Evolutionary conservation across 2,329 filamentous ascomycete species (phyloP).

Genomic region (Apiospora hydei): DNA sequence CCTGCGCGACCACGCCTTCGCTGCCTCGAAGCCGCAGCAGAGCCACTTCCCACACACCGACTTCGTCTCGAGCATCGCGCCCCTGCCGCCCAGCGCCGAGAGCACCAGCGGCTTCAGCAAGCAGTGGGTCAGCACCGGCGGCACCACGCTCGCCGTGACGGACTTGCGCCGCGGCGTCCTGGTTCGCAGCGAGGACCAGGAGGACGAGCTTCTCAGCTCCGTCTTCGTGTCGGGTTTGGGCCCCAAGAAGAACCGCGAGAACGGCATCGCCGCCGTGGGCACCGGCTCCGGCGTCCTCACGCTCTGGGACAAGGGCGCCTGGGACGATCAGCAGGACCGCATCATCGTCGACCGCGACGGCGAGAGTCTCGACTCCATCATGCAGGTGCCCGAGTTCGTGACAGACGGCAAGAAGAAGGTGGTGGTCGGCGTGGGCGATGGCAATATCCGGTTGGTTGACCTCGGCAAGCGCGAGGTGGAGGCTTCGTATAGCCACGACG

Average conservation of each 20-base stretch:
- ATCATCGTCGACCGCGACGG: constrained; percentile 78
- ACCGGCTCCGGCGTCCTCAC: constrained; percentile 82
- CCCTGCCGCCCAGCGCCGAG: constrained; percentile 78
- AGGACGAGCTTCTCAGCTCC: constrained; percentile 88
- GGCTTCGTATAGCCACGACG: constrained; percentile 73
- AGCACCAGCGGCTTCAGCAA: constrained; percentile 91
- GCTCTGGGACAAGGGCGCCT: constrained; percentile 91
- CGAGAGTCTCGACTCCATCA: constrained; percentile 83
- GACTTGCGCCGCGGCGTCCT: constrained; percentile 88
- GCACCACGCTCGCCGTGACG: constrained; percentile 87
- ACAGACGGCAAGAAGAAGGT: constrained; percentile 78
- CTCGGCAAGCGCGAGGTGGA: constrained; percentile 77
- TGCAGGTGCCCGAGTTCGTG: constrained; percentile 73
- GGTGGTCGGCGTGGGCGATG: constrained; percentile 83
- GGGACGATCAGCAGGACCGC: constrained; percentile 94
- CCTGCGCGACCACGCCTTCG: constrained; percentile 68
- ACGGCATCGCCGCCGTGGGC: constrained; percentile 80
- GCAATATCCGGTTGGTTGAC: constrained; percentile 78
- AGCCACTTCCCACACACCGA: constrained; percentile 89
- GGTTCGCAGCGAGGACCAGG: constrained; percentile 91
- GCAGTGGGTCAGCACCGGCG: constrained; percentile 94
- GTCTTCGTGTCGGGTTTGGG: constrained; percentile 80
- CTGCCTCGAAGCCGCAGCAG: constrained; percentile 71
- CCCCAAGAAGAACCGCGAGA: constrained; percentile 68
- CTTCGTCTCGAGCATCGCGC: constrained; percentile 87